A percentile compares a stretch with the other conserved stretches of the same genome.
These are phyloP conservation scores for Pythium guiyangense DNA, from an alignment of 352 stramenopile genomes.

Conservation along the genomic window DNA sequence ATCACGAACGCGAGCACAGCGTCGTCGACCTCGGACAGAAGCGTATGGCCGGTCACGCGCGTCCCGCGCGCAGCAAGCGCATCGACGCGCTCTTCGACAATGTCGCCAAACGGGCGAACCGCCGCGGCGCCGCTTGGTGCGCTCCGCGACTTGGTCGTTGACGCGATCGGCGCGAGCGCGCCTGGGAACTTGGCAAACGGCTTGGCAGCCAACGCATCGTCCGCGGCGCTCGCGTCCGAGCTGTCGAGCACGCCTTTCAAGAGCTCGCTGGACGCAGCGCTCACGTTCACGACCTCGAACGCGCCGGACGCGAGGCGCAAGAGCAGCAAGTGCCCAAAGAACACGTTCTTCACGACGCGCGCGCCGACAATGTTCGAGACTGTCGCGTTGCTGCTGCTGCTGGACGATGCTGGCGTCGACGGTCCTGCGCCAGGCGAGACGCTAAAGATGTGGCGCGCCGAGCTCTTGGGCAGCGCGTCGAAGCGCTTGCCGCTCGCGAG, in stretches of 20 bases:
- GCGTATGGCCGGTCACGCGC: slow-evolving; percentile 59
- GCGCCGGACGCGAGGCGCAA: slow-evolving; percentile 62
- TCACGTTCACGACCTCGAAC: slow-evolving; percentile 82
- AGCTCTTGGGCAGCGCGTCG: slow-evolving; percentile 51
- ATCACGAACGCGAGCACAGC: slow-evolving; percentile 69
- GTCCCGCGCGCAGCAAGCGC: slow-evolving; percentile 44
- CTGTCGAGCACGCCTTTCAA: slow-evolving; percentile 54
- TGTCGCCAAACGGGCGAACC: slow-evolving; percentile 45
- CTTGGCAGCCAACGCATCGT: slow-evolving; percentile 6
- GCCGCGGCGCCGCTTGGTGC: slow-evolving; percentile 13
- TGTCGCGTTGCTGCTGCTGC: not conserved
- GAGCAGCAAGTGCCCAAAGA: slow-evolving; percentile 70
- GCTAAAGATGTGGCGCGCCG: slow-evolving; percentile 74
- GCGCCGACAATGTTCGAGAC: slow-evolving; percentile 59
- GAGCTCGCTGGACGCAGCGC: slow-evolving; percentile 61
- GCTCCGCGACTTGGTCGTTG: slow-evolving; percentile 24
- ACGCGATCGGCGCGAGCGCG: slow-evolving; percentile 50
- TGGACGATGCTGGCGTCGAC: not conserved
- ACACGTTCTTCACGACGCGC: slow-evolving; percentile 68
- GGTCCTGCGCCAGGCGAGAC: slow-evolving; percentile 35
- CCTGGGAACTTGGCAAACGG: slow-evolving; percentile 38
- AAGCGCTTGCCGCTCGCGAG: slow-evolving; percentile 60
- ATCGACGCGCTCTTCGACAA: slow-evolving; percentile 62
- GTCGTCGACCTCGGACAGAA: slow-evolving; percentile 61
- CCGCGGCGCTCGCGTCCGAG: slow-evolving; percentile 11